A percentile compares a stretch with the other conserved stretches of the same genome.
Evolutionary conservation across 345 rosid genomes (phyloP).

Genomic region (Dipteronia sinensis): DNA sequence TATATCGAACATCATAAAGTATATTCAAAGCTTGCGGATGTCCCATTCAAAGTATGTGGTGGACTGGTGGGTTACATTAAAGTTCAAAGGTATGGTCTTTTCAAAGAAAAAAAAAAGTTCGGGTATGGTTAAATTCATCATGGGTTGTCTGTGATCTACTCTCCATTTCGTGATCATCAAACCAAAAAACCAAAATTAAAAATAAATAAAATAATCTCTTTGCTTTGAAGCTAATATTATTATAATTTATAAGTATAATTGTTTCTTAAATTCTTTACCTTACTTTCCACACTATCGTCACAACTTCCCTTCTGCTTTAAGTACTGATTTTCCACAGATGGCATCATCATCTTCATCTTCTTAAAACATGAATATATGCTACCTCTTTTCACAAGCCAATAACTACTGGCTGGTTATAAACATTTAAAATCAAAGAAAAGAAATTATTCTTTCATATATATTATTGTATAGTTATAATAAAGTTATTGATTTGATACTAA

Average conservation of each 20-base stretch:
- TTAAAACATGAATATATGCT: slow-evolving; percentile 1
- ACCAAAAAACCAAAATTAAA: not conserved
- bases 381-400: not conserved
- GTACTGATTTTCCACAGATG: not conserved
- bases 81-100: not conserved
- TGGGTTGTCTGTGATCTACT: not conserved
- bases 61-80: not conserved
- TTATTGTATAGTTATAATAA: not conserved
- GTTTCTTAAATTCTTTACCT: not conserved
- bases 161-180: not conserved
- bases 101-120: too few species aligned
- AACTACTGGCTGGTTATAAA: not conserved
- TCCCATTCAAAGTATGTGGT: not conserved
- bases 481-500: not conserved
- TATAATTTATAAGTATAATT: not conserved
- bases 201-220: not conserved
- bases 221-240: not conserved
- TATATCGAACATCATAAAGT: too few species aligned
- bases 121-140: not conserved
- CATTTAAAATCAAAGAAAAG: not conserved
- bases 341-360: not conserved
- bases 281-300: not conserved
- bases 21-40: not conserved
- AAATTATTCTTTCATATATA: not conserved
- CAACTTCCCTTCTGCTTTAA: not conserved